phyloP scores from a whole-genome alignment of 2,329 filamentous ascomycete genomes.

The Exophiala aquamarina region DNA sequence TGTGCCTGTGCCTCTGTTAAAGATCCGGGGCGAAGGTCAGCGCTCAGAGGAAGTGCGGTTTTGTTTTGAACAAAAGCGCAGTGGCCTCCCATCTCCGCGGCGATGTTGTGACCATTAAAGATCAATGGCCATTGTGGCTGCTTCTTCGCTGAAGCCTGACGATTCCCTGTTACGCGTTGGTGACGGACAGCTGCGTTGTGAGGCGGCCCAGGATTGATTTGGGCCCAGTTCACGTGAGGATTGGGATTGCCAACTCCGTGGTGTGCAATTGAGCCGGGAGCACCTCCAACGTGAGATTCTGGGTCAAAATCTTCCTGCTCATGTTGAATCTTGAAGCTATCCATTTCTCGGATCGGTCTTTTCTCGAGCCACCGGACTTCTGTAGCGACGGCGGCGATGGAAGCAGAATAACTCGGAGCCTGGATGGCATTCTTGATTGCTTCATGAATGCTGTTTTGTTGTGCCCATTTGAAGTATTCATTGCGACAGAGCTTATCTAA shows the following conservation, averaged over 20 bases:
- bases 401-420: neutral
- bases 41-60: conserved; percentile 27
- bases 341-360: conserved; percentile 18
- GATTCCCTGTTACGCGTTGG: neutral
- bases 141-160: neutral
- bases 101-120: conserved; percentile 32
- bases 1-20: conserved; percentile 66
- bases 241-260: neutral
- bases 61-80: conserved; percentile 23
- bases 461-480: conserved; percentile 27
- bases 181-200: neutral
- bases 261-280: neutral
- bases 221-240: neutral
- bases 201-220: neutral
- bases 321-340: conserved; percentile 19
- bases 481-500: conserved; percentile 22
- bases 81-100: conserved; percentile 25
- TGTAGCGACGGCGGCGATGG: neutral
- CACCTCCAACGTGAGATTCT: conserved; percentile 16
- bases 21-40: conserved; percentile 51
- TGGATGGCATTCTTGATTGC: conserved; percentile 16
- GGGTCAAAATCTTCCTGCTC: conserved; percentile 17
- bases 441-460: conserved; percentile 28
- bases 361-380: conserved; percentile 13
- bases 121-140: conserved; percentile 28